These are phyloP conservation scores for Emmonsia crescens DNA, from an alignment of 2,329 filamentous ascomycete species.

Conservation along the genomic window DNA sequence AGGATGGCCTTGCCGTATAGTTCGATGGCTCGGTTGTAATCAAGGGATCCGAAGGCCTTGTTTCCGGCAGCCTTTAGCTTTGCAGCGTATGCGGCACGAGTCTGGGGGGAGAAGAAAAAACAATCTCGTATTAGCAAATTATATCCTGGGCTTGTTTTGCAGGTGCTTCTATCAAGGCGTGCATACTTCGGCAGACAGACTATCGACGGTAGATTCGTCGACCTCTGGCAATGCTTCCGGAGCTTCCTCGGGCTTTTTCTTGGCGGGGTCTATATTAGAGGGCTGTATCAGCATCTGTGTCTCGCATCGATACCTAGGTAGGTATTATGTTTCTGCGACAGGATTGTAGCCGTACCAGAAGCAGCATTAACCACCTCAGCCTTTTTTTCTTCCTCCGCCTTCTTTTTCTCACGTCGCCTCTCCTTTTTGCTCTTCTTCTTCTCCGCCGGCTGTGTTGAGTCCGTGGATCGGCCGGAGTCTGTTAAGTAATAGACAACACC, in stretches of 20 bases:
- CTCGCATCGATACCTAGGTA: neutral
- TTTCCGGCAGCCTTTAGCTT: conserved; percentile 94
- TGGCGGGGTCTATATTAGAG: neutral
- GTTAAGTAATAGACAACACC: conserved; percentile 83
- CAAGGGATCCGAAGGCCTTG: conserved; percentile 88
- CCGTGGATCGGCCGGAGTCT: conserved; percentile 36
- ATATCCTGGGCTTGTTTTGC: neutral
- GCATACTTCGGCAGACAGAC: conserved; percentile 38
- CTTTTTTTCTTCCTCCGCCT: conserved; percentile 41
- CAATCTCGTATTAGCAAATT: neutral
- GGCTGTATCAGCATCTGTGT: neutral
- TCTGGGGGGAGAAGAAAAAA: conserved; percentile 32
- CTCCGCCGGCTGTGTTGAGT: conserved; percentile 28
- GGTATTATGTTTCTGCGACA: neutral
- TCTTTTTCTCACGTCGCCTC: conserved; percentile 75
- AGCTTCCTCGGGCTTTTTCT: conserved; percentile 34
- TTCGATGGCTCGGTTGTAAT: conserved; percentile 86
- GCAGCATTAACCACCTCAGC: conserved; percentile 37
- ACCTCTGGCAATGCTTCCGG: conserved; percentile 60
- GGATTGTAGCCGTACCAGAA: conserved; percentile 25
- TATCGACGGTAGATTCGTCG: conserved; percentile 38
- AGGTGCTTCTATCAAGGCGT: conserved; percentile 1
- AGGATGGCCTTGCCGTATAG: conserved; percentile 93
- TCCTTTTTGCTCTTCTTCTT: conserved; percentile 83
- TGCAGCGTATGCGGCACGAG: conserved; percentile 75